phyloP scores from a whole-genome alignment of 306 rosid genomes.

The Quercus robur region DNA sequence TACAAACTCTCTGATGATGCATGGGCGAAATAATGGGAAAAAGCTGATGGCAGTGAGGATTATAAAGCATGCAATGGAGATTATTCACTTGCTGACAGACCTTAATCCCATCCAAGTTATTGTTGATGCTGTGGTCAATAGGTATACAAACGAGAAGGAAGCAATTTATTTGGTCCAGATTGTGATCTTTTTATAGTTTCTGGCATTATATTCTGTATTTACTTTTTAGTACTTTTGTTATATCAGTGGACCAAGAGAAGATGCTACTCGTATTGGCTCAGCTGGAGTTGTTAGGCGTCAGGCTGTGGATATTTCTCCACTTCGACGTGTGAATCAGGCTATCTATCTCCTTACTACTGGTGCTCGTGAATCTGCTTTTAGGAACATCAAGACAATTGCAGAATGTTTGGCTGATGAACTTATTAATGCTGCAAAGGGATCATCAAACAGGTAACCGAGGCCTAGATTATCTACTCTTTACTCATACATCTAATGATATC shows the following conservation, averaged over 20 bases:
- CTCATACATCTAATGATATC: not conserved
- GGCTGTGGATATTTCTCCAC: slow-evolving; percentile 54
- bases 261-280: slow-evolving; percentile 57
- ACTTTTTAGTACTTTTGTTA: not conserved
- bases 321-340: slow-evolving; percentile 52
- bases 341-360: slow-evolving; percentile 53
- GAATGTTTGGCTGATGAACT: slow-evolving; percentile 58
- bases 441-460: slow-evolving; percentile 41
- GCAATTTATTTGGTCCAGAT: not conserved
- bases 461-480: not conserved
- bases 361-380: slow-evolving; percentile 51
- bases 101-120: slow-evolving; percentile 34
- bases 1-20: slow-evolving; percentile 39
- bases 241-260: slow-evolving; percentile 58
- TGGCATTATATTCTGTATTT: not conserved
- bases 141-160: slow-evolving; percentile 12
- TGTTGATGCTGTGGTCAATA: slow-evolving; percentile 32
- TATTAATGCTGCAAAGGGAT: slow-evolving; percentile 55
- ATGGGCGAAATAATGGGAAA: slow-evolving; percentile 32
- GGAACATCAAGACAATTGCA: slow-evolving; percentile 48
- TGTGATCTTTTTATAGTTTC: not conserved
- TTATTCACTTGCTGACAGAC: slow-evolving; percentile 37
- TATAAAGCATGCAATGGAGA: slow-evolving; percentile 34
- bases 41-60: slow-evolving; percentile 36
- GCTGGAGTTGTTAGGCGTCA: slow-evolving; percentile 61